A percentile compares a stretch with the other conserved stretches of the same genome.
Conservation (phyloP, 495 filamentous ascomycete species). For the Penicillium simplicissimum region DNA sequence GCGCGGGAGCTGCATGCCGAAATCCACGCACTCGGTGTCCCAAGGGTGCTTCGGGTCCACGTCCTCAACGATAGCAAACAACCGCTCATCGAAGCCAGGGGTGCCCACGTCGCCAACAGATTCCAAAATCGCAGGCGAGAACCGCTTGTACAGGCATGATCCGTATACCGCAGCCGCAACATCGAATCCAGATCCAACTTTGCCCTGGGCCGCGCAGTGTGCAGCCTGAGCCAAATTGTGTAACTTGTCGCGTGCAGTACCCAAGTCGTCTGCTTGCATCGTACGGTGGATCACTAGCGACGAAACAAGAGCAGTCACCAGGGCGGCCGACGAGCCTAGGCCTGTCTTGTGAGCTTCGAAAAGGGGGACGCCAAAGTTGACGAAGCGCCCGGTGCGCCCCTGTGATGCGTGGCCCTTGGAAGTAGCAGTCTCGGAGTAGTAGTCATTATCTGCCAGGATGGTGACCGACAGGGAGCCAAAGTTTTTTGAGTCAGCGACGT, state of each 20-base stretch:
- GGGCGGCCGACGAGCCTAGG: constrained; percentile 89
- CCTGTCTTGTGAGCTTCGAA: constrained; percentile 89
- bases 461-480: constrained; percentile 73
- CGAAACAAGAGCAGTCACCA: constrained; percentile 88
- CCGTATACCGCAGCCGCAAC: constrained; percentile 93
- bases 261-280: constrained; percentile 61
- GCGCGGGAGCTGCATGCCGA: constrained; percentile 61
- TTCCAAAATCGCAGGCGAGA: constrained; percentile 75
- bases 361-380: constrained; percentile 74
- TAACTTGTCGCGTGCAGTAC: constrained; percentile 54
- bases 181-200: constrained; percentile 94
- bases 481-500: constrained; percentile 50
- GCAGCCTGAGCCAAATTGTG: constrained; percentile 93
- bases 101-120: constrained; percentile 62
- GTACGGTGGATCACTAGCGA: constrained; percentile 76
- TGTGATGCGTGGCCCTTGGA: constrained; percentile 31
- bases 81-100: constrained; percentile 61
- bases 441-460: constrained; percentile 92
- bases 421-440: constrained; percentile 77
- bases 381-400: constrained; percentile 56
- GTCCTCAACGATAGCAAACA: constrained; percentile 67
- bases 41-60: constrained; percentile 54
- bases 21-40: constrained; percentile 74
- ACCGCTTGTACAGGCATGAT: constrained; percentile 84
- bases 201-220: constrained; percentile 95